Evolutionary conservation across 108 stramenopile genomes (phyloP), one percentile per base, ranked within the genome.

Genomic region (Aureococcus anophagefferens): DNA sequence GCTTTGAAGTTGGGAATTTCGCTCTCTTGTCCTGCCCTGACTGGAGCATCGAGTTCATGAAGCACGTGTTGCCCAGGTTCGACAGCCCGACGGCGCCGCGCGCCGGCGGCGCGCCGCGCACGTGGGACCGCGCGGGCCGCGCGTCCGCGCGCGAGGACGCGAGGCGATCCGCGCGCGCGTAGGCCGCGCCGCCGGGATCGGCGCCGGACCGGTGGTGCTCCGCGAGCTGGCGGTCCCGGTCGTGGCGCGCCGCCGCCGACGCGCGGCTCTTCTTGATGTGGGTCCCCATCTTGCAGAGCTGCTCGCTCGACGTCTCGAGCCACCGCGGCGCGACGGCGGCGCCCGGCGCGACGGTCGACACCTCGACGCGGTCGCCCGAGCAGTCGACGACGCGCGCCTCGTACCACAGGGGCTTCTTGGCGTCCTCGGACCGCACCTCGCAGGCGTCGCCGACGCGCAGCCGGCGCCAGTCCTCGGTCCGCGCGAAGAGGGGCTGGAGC

Each of bases 21-120:
- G n/a, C n/a, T n/a, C n/a, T n/a, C n/a, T n/a, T n/a, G n/a, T n/a
- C n/a, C n/a, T n/a, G n/a, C n/a, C n/a, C n/a, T n/a, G n/a, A n/a
- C n/a, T n/a, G n/a, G 33, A 97, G 70, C 33, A 88, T 89, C 33
- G 88, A 87, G 73, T 96, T 96, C 78, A 96, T 84, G 80, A 94
- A 96, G 75, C 97, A 96, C 7, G 97, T 96, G 77, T 98, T 98
- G 18, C 97, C 98, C 16, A 99, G 84, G 76, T 99, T 99, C 36
- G 81, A 83, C 73, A 99, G 83, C 3, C 98, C 98, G 7, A 98
- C 96, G 17, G 83, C 80, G 31, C 94, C 96, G 0, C 64, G 35
- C 35, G 31, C 62, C 29, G 67, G 33, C n/a, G 69, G 69, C 31
- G 32, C 9, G 25, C 64, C 76, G 4, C 29, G 30, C 7, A 25